A percentile compares a stretch with the other conserved stretches of the same genome.
These are phyloP conservation scores for Agastache rugosa DNA, from an alignment of 257 asterid species.

Conservation along the genomic window DNA sequence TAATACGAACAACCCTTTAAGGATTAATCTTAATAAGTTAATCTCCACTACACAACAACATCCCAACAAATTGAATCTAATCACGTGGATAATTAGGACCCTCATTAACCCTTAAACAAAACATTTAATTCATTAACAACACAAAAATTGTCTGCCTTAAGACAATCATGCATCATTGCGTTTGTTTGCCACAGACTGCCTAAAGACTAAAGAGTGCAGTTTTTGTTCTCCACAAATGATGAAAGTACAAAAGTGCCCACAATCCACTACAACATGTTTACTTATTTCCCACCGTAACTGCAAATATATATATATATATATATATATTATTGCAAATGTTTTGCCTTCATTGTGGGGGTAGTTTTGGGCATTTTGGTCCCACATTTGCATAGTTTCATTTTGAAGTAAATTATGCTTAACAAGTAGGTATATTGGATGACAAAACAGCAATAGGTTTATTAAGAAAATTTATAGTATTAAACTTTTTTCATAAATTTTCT, in stretches of 20 bases:
- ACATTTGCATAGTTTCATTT: conserved; percentile 4
- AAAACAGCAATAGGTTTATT: no score
- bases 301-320: background rate
- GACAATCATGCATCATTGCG: conserved; percentile 14
- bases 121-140: background rate
- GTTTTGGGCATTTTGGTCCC: conserved; percentile 17
- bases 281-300: background rate
- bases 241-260: conserved; percentile 24
- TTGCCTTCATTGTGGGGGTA: background rate
- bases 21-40: background rate
- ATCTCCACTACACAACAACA: background rate
- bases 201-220: background rate
- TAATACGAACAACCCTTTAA: background rate
- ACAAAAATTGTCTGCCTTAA: background rate
- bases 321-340: background rate
- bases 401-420: background rate
- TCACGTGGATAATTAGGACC: conserved; percentile 1
- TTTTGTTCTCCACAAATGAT: conserved; percentile 1
- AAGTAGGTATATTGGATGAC: no score
- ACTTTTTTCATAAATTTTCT: no score
- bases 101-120: background rate
- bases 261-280: conserved; percentile 18
- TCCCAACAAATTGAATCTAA: background rate
- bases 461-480: no score
- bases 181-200: conserved; percentile 26